Evolutionary conservation across 2,329 filamentous ascomycete species (phyloP).

Genomic region (Trichoderma arundinaceum): DNA sequence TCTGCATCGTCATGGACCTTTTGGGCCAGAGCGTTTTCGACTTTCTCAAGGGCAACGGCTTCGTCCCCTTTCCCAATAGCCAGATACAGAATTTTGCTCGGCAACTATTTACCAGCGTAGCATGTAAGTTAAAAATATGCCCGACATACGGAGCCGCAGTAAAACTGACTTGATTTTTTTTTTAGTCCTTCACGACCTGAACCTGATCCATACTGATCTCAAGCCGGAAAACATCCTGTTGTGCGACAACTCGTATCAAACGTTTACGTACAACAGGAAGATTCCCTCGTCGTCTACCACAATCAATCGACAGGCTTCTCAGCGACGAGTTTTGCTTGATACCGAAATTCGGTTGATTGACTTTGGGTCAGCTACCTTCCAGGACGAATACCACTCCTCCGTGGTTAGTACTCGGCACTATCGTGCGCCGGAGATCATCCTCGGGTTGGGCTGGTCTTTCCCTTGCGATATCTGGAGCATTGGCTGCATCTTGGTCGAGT

Average conservation of each 20-base stretch:
- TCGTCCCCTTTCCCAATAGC: conserved; percentile 96
- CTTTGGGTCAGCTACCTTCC: conserved; percentile 74
- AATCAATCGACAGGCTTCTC: conserved; percentile 64
- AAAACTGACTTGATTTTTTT: conserved; percentile 3
- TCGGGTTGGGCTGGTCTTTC: conserved; percentile 73
- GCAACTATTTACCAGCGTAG: conserved; percentile 96
- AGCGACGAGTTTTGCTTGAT: conserved; percentile 68
- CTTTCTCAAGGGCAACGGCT: conserved; percentile 92
- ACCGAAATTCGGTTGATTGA: conserved; percentile 74
- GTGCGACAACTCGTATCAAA: conserved; percentile 69
- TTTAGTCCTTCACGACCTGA: conserved; percentile 90
- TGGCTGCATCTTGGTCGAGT: conserved; percentile 73
- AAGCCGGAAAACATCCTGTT: conserved; percentile 75
- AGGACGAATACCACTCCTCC: conserved; percentile 74
- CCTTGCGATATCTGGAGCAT: conserved; percentile 78
- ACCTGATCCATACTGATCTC: conserved; percentile 89
- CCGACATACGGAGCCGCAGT: too few relatives aligned
- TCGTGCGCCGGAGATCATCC: conserved; percentile 72
- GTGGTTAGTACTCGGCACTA: conserved; percentile 75
- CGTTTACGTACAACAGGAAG: conserved; percentile 72
- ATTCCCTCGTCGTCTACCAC: conserved; percentile 70
- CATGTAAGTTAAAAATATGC: conserved; percentile 68
- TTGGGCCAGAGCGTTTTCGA: conserved; percentile 97
- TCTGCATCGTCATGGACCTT: conserved; percentile 80
- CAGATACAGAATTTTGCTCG: conserved; percentile 97